These are phyloP conservation scores for Xerocomus brunneocitrinus DNA, from an alignment of 768 basidiomycete species.

Conservation along the genomic window DNA sequence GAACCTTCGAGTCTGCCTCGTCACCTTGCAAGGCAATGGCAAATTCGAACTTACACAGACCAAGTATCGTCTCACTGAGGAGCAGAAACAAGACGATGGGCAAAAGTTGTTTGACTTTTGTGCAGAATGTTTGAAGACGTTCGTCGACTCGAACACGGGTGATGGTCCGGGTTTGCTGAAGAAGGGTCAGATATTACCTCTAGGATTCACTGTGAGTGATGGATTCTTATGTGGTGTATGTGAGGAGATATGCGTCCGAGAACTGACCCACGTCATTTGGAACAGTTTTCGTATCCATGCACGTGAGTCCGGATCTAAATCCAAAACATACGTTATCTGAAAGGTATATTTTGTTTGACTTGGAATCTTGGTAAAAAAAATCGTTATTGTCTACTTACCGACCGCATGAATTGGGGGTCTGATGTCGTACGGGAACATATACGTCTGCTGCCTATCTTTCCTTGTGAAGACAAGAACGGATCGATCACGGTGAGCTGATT, in stretches of 20 bases:
- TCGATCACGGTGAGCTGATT: conserved; percentile 91
- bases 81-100: conserved; percentile 98
- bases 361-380: neutral
- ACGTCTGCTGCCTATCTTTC: neutral
- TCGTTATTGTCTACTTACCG: neutral
- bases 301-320: conserved; percentile 46
- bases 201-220: conserved; percentile 88
- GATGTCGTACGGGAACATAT: neutral
- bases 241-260: neutral
- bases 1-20: conserved; percentile 97
- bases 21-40: conserved; percentile 85
- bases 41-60: conserved; percentile 98
- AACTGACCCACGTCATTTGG: conserved; percentile 2
- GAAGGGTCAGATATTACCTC: conserved; percentile 59
- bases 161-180: conserved; percentile 45
- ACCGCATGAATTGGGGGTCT: neutral
- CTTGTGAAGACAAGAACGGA: conserved; percentile 71
- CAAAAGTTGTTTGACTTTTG: conserved; percentile 96
- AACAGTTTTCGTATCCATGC: conserved; percentile 92
- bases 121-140: conserved; percentile 86
- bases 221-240: neutral
- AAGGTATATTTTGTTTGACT: neutral
- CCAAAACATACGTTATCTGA: neutral
- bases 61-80: conserved; percentile 94
- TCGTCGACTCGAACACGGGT: conserved; percentile 70